Conservation (phyloP, 148 eudicot genomes). For the Rhododendron ferrugineum region DNA sequence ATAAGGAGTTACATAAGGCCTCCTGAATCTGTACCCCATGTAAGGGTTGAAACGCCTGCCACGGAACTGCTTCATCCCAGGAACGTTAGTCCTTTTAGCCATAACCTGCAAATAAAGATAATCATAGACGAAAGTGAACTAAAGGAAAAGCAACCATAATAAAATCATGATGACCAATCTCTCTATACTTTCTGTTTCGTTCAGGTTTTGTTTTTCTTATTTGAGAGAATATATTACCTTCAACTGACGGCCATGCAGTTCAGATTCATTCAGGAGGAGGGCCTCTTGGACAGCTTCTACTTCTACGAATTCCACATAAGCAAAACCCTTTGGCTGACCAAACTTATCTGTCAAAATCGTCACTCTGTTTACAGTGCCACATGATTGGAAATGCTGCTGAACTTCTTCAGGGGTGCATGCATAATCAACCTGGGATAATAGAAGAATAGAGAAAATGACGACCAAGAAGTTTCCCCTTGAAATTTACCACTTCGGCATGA, state of each 20-base stretch:
- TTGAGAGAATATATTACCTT: constrained; percentile 41
- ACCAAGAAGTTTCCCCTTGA: not conserved
- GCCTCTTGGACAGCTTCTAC: constrained; percentile 88
- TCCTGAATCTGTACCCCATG: constrained; percentile 54
- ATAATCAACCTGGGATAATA: constrained; percentile 74
- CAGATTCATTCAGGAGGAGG: constrained; percentile 74
- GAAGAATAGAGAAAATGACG: not conserved
- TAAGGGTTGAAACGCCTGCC: constrained; percentile 60
- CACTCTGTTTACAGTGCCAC: constrained; percentile 89
- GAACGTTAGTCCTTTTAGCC: constrained; percentile 88
- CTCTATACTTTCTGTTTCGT: not conserved
- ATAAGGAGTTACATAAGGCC: constrained; percentile 65
- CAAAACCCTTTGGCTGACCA: constrained; percentile 98
- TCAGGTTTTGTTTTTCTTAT: too few relatives aligned
- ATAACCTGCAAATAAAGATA: constrained; percentile 43
- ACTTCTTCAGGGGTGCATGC: constrained; percentile 99
- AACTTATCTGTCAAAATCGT: constrained; percentile 89
- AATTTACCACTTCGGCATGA: not conserved
- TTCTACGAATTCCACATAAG: constrained; percentile 93
- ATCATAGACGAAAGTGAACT: not conserved
- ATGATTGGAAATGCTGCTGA: constrained; percentile 91
- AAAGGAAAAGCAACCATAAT: not conserved
- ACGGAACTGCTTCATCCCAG: constrained; percentile 89
- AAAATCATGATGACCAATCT: not conserved
- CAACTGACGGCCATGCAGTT: constrained; percentile 91